phyloP scores from a whole-genome alignment of 2,329 filamentous ascomycete species.

The Penicillium corylophilum region DNA sequence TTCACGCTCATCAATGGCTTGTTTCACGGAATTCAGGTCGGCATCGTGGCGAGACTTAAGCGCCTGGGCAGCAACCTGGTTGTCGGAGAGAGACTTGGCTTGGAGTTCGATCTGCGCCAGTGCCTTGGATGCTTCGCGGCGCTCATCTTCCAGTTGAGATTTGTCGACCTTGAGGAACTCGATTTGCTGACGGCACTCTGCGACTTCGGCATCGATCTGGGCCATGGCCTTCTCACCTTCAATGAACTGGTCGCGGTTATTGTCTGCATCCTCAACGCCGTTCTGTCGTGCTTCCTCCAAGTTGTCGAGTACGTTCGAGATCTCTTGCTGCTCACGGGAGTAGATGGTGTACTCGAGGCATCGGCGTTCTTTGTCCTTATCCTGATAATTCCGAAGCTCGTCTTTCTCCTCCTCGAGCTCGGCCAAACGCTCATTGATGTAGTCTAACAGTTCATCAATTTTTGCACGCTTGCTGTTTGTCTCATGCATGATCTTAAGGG shows the following conservation, averaged over 20 bases:
- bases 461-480: slow-evolving; percentile 92
- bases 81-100: slow-evolving; percentile 77
- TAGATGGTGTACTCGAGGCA: slow-evolving; percentile 95
- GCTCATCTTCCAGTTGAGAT: slow-evolving; percentile 83
- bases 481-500: slow-evolving; percentile 93
- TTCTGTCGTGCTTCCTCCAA: slow-evolving; percentile 79
- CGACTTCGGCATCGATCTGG: slow-evolving; percentile 74
- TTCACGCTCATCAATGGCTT: slow-evolving; percentile 74
- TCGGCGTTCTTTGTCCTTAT: slow-evolving; percentile 86
- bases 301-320: slow-evolving; percentile 73
- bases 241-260: slow-evolving; percentile 72
- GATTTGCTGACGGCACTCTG: slow-evolving; percentile 75
- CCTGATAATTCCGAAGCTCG: slow-evolving; percentile 88
- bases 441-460: slow-evolving; percentile 87
- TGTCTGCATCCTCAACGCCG: slow-evolving; percentile 80
- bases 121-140: slow-evolving; percentile 73
- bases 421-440: slow-evolving; percentile 83
- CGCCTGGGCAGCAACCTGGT: slow-evolving; percentile 74
- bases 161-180: slow-evolving; percentile 84
- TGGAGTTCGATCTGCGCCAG: slow-evolving; percentile 85
- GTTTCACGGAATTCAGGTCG: slow-evolving; percentile 69
- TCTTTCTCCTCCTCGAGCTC: slow-evolving; percentile 98
- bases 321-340: slow-evolving; percentile 79
- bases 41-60: slow-evolving; percentile 68
- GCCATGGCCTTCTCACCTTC: slow-evolving; percentile 77